Evolutionary conservation across 2,329 filamentous ascomycete species (phyloP).

Genomic region (Sphaerulina vaccinii): DNA sequence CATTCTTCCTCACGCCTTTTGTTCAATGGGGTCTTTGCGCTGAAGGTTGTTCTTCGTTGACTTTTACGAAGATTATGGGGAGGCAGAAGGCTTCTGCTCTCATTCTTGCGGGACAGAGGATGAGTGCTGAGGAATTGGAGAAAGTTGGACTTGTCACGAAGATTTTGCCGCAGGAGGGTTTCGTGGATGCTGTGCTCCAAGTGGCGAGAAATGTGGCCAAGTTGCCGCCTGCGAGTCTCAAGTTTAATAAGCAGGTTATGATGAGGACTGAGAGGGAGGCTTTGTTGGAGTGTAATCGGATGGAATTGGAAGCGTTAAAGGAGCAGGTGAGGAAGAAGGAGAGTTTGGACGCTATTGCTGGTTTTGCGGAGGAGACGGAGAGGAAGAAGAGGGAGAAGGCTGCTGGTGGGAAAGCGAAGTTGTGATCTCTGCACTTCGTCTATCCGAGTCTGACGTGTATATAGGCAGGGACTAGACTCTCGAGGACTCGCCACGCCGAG

Average conservation of each 20-base stretch:
- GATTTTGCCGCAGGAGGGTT: slow-evolving; percentile 20
- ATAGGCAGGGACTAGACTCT: no score
- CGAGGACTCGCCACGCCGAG: no score
- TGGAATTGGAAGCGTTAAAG: slow-evolving; percentile 23
- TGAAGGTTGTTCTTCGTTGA: slow-evolving; percentile 25
- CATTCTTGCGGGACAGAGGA: slow-evolving; percentile 24
- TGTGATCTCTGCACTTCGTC: no score
- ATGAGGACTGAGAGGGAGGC: slow-evolving; percentile 22
- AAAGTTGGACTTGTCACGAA: slow-evolving; percentile 24
- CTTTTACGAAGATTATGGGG: slow-evolving; percentile 25
- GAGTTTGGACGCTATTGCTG: slow-evolving; percentile 22
- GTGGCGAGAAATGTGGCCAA: slow-evolving; percentile 24
- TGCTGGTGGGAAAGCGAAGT: neutral
- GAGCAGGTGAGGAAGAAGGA: slow-evolving; percentile 22
- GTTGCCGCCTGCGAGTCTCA: slow-evolving; percentile 23
- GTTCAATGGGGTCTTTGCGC: slow-evolving; percentile 30
- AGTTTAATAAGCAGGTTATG: slow-evolving; percentile 19
- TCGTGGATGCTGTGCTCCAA: slow-evolving; percentile 23
- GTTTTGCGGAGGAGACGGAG: slow-evolving; percentile 26
- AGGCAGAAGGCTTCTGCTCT: slow-evolving; percentile 26
- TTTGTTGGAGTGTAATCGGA: slow-evolving; percentile 24
- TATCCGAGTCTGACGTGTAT: no score
- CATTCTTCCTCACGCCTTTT: slow-evolving; percentile 30
- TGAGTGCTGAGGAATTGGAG: slow-evolving; percentile 23
- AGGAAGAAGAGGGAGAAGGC: slow-evolving; percentile 26